These are phyloP conservation scores for Triticum turgidum DNA, from an alignment of 176 grass and related monocot genomes.

Conservation along the genomic window DNA sequence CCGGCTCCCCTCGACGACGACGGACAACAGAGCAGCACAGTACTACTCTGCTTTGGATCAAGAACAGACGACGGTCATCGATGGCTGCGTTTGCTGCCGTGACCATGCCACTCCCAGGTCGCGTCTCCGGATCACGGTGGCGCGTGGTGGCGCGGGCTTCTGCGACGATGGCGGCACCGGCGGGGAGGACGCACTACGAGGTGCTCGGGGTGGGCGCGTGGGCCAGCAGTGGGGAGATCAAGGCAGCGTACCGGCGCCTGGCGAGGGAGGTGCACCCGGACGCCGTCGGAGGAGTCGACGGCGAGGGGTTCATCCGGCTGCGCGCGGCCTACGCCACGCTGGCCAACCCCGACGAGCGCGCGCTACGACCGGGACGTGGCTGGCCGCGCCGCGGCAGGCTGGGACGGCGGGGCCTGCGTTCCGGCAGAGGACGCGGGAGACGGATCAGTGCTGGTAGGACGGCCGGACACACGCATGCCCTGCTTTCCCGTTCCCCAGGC, in stretches of 20 bases:
- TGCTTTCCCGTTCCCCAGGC: too few relatives aligned
- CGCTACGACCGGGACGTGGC: too few relatives aligned
- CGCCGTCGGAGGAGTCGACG: background rate
- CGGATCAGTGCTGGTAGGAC: too few relatives aligned
- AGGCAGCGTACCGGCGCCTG: conserved; percentile 65
- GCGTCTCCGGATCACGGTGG: background rate
- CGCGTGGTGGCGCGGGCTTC: background rate
- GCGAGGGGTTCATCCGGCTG: too few relatives aligned
- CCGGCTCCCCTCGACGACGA: background rate
- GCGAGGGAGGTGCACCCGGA: conserved; percentile 73
- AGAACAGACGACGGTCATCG: background rate
- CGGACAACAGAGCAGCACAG: background rate
- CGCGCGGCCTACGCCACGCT: too few relatives aligned
- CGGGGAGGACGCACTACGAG: conserved; percentile 58
- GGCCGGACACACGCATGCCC: too few relatives aligned
- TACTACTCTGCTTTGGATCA: background rate
- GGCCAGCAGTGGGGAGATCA: conserved; percentile 59
- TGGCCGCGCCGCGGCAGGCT: too few relatives aligned
- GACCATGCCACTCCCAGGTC: background rate
- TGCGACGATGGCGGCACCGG: too few relatives aligned
- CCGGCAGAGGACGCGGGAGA: too few relatives aligned
- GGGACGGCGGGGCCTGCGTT: too few relatives aligned
- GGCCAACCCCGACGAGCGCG: too few relatives aligned
- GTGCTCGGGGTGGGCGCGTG: conserved; percentile 47
- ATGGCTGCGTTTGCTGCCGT: conserved; percentile 7